Percentiles rank a stretch among this genome's conserved stretches.
Conservation (phyloP, 73 alveolate genomes). For the Blepharisma stoltei region DNA sequence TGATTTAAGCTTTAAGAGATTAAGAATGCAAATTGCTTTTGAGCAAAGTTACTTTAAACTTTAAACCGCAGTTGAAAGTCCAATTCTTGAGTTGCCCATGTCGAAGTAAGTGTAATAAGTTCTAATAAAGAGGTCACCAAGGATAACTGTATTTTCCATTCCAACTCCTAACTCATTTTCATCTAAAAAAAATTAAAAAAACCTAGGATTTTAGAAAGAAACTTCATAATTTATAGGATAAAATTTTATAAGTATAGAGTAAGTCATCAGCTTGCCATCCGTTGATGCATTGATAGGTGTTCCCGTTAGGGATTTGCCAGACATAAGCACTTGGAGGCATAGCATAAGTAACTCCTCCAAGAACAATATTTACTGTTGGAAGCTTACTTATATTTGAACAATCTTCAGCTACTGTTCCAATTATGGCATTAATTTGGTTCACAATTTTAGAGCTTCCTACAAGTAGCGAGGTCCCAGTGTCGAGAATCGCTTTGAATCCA, state of each 20-base stretch:
- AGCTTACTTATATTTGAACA: constrained; percentile 46
- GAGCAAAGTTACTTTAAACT: too few species aligned
- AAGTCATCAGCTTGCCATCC: neutral
- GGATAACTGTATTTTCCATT: constrained; percentile 3
- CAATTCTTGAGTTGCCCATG: constrained; percentile 29
- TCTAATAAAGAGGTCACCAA: constrained; percentile 61
- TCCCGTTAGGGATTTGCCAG: constrained; percentile 39
- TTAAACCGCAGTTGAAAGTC: too few species aligned
- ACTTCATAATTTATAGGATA: too few species aligned
- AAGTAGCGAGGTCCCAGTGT: constrained; percentile 58
- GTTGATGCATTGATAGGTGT: neutral
- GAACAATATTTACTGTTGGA: constrained; percentile 47
- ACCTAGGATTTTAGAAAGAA: too few species aligned
- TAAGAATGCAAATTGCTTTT: too few species aligned
- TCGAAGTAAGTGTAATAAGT: constrained; percentile 49
- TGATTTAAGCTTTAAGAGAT: too few species aligned
- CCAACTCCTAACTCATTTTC: too few species aligned
- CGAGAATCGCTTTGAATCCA: constrained; percentile 49
- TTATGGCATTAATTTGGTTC: constrained; percentile 46
- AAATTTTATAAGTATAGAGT: too few species aligned
- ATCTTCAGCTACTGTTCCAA: constrained; percentile 46
- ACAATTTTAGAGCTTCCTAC: constrained; percentile 49
- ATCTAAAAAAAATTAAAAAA: too few species aligned
- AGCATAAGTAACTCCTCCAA: constrained; percentile 46
- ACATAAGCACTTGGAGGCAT: constrained; percentile 55